A percentile compares a stretch with the other conserved stretches of the same genome.
These are phyloP conservation scores for Ramularia collo-cygni DNA, from an alignment of 2,329 filamentous ascomycete genomes.

Conservation along the genomic window DNA sequence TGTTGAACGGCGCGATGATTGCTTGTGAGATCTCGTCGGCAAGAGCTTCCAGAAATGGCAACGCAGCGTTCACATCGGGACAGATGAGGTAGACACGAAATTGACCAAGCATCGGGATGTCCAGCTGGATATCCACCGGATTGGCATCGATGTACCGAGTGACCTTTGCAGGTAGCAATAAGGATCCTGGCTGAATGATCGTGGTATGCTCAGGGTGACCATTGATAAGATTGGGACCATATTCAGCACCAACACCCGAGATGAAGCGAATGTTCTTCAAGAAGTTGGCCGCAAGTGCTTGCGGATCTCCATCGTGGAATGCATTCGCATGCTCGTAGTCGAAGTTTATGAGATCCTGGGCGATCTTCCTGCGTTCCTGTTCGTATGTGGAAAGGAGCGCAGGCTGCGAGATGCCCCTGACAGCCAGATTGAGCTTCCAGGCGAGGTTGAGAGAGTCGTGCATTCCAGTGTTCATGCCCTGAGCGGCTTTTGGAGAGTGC, in stretches of 20 bases:
- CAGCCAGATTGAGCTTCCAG: conserved; percentile 39
- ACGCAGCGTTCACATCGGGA: conserved; percentile 51
- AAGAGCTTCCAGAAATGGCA: conserved; percentile 54
- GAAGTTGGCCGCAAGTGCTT: conserved; percentile 61
- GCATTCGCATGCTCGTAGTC: conserved; percentile 45
- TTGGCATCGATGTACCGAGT: conserved; percentile 72
- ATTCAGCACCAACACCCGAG: conserved; percentile 63
- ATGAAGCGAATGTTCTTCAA: conserved; percentile 66
- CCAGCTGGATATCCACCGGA: conserved; percentile 68
- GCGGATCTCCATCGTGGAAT: conserved; percentile 54
- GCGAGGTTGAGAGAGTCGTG: conserved; percentile 40
- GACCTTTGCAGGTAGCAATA: conserved; percentile 61
- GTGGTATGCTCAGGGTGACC: neutral
- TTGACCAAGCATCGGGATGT: conserved; percentile 70
- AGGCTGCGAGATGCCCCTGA: conserved; percentile 34
- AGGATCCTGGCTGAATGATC: conserved; percentile 27
- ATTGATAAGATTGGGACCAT: conserved; percentile 58
- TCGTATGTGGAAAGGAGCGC: conserved; percentile 35
- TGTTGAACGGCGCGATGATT: conserved; percentile 52
- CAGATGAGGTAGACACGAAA: conserved; percentile 69
- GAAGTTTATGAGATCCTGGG: conserved; percentile 39
- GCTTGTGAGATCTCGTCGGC: conserved; percentile 52
- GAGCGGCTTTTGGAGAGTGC: conserved; percentile 31
- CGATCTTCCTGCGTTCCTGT: conserved; percentile 37
- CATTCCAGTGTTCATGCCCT: conserved; percentile 41